Base-by-base conservation (phyloP, 2,329 filamentous ascomycete species). In the Berkeleyomyces basicola region DNA sequence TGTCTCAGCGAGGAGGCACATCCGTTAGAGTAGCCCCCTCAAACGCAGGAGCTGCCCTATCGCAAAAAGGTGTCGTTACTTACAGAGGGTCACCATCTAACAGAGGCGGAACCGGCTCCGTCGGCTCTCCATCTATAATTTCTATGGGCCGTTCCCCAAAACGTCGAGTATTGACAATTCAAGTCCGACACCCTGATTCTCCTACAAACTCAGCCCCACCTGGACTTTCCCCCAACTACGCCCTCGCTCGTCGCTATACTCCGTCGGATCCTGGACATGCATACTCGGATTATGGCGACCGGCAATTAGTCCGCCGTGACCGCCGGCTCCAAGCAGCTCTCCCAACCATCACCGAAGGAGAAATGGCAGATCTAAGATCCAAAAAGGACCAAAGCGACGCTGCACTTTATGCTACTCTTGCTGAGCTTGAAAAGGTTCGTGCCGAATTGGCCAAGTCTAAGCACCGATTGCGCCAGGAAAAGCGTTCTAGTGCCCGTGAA, bases 351-450 rank as follows among this genome's bases (percentile, higher is more conserved):
- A 62, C 60, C 6, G 63, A 64, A 44, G 59, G 62, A 44, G 59
- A 64, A 36, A 49, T 64, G 36, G 31, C 59, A 10, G 59, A 64
- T 23, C 63, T 64, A 1, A 44, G 61, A 14, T 53, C 37, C n/a
- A 46, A 64, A 37, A 59, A 64, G 36, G 59, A 59, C 7, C 49
- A 64, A 14, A 64, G 60, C 44, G 53, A 64, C 53, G 59, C 60
- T 36, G 63, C 63, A 2, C 53, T 64, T 4, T 61, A 49, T 16
- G 63, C 63, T 90, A 64, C 90, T 79, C 74, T 96, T 90, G 33
- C 89, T 88, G 44, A 95, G 82, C 16, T 87, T 83, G 11, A 95
- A 84, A 14, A 85, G 89, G 70, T 87, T 82, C 1, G 57, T 16
- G 46, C 59, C 11, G 59, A 64, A 39, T 55, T 64, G 1, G 44